Conservation (phyloP, 208 protist species). For the Trypanosoma brucei region DNA sequence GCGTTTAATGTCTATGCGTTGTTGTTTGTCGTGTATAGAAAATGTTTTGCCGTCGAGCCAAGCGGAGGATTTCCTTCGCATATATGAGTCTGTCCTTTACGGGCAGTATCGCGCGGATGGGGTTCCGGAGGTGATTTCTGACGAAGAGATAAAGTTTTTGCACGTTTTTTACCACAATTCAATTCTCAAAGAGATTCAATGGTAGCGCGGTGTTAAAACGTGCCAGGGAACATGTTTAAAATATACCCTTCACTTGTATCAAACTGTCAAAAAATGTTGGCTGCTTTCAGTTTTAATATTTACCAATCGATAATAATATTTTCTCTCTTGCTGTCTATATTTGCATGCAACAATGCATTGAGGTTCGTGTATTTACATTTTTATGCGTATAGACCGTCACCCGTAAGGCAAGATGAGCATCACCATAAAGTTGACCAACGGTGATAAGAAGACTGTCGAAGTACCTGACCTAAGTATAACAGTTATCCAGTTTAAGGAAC, state of each 20-base stretch:
- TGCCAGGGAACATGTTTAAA: neutral
- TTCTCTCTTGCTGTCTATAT: constrained; percentile 11
- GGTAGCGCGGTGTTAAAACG: constrained; percentile 1
- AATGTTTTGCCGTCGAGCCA: constrained; percentile 49
- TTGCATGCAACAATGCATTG: constrained; percentile 3
- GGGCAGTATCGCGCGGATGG: constrained; percentile 62
- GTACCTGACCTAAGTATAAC: constrained; percentile 72
- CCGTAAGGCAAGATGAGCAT: constrained; percentile 44
- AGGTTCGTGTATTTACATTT: constrained; percentile 28
- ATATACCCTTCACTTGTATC: too few relatives aligned
- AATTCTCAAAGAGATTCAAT: constrained; percentile 73
- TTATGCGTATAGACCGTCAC: constrained; percentile 13
- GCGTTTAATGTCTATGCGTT: constrained; percentile 83
- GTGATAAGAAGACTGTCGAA: constrained; percentile 62
- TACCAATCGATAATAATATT: neutral
- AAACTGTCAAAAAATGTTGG: too few relatives aligned
- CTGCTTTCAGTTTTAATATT: constrained; percentile 2
- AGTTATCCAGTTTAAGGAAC: constrained; percentile 66
- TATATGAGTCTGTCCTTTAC: constrained; percentile 80
- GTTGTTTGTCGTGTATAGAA: constrained; percentile 76
- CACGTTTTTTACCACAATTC: constrained; percentile 87
- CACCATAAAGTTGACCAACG: constrained; percentile 78
- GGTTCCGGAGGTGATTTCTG: constrained; percentile 42
- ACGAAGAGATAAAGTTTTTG: constrained; percentile 85
- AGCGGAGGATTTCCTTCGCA: constrained; percentile 62